Evolutionary conservation across 2,329 filamentous ascomycete genomes (phyloP).

Genomic region (Onygenales sp.): DNA sequence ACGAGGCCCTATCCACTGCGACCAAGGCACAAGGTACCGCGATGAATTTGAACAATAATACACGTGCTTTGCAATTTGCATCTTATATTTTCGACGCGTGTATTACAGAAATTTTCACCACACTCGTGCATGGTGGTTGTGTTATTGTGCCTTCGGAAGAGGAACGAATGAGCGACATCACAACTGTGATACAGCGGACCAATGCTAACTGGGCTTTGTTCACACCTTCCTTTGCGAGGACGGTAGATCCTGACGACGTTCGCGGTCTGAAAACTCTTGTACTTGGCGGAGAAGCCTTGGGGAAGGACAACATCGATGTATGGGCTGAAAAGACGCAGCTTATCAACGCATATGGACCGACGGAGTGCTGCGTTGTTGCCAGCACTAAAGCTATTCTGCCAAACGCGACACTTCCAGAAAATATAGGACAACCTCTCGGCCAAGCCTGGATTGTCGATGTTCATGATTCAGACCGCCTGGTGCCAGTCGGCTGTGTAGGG

Average conservation of each 20-base stretch:
- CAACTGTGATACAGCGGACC: background rate
- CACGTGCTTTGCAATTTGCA: constrained; percentile 32
- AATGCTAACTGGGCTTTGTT: constrained; percentile 40
- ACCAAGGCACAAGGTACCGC: constrained; percentile 20
- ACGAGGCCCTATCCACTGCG: constrained; percentile 28
- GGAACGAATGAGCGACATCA: constrained; percentile 30
- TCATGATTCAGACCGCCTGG: constrained; percentile 10
- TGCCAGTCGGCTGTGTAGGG: constrained; percentile 28
- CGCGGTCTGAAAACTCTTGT: constrained; percentile 24
- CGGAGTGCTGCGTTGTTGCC: constrained; percentile 5
- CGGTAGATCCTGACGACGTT: constrained; percentile 25
- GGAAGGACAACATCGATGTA: constrained; percentile 17
- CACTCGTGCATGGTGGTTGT: constrained; percentile 27
- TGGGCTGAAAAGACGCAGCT: constrained; percentile 23
- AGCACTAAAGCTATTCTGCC: background rate
- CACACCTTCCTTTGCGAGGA: constrained; percentile 44
- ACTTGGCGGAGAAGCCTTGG: constrained; percentile 26
- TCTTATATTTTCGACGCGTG: constrained; percentile 39
- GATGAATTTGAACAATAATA: constrained; percentile 14
- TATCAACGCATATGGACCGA: constrained; percentile 23
- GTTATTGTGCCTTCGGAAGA: constrained; percentile 37
- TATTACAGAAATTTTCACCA: constrained; percentile 31
- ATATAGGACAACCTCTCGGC: constrained; percentile 9
- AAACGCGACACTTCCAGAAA: constrained; percentile 2
- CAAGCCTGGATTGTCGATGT: constrained; percentile 17